Evolutionary conservation across 2,329 filamentous ascomycete species (phyloP).

Genomic region (Phoma sp.): DNA sequence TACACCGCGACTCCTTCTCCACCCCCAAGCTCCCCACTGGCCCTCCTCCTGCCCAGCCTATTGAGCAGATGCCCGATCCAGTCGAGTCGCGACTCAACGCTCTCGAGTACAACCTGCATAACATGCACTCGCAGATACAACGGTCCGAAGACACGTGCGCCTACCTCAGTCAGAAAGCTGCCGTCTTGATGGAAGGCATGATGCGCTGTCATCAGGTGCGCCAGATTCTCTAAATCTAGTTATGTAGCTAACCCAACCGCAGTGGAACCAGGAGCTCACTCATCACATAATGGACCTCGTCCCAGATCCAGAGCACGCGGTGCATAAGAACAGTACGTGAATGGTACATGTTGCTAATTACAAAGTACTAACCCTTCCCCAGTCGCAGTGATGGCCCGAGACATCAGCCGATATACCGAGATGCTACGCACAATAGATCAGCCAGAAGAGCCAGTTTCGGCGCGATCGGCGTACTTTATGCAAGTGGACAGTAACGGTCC

Average conservation of each 20-base stretch:
- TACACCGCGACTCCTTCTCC: conserved; percentile 88
- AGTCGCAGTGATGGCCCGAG: conserved; percentile 64
- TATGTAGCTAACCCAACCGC: conserved; percentile 36
- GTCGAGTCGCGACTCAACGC: conserved; percentile 75
- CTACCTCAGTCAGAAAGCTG: conserved; percentile 79
- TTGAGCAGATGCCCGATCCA: conserved; percentile 77
- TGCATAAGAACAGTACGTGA: conserved; percentile 81
- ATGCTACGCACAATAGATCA: conserved; percentile 62
- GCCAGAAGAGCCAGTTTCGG: conserved; percentile 69
- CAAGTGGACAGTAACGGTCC: conserved; percentile 60
- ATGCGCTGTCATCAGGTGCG: conserved; percentile 71
- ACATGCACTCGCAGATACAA: conserved; percentile 75
- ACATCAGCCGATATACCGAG: conserved; percentile 68
- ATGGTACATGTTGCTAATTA: conserved; percentile 15
- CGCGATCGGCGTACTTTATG: conserved; percentile 58
- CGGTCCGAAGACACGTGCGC: conserved; percentile 84
- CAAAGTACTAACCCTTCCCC: conserved; percentile 29
- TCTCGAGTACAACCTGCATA: conserved; percentile 83
- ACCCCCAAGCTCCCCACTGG: conserved; percentile 70
- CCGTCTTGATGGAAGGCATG: conserved; percentile 81
- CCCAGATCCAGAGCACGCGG: conserved; percentile 74
- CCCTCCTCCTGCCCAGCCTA: conserved; percentile 83
- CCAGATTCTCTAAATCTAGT: conserved; percentile 21
- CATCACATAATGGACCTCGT: conserved; percentile 75
- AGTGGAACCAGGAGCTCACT: conserved; percentile 87